Evolutionary conservation across 176 grass and related monocot species (phyloP), one percentile per base, ranked within the genome.

Genomic region (Coix lacrymajobi): DNA sequence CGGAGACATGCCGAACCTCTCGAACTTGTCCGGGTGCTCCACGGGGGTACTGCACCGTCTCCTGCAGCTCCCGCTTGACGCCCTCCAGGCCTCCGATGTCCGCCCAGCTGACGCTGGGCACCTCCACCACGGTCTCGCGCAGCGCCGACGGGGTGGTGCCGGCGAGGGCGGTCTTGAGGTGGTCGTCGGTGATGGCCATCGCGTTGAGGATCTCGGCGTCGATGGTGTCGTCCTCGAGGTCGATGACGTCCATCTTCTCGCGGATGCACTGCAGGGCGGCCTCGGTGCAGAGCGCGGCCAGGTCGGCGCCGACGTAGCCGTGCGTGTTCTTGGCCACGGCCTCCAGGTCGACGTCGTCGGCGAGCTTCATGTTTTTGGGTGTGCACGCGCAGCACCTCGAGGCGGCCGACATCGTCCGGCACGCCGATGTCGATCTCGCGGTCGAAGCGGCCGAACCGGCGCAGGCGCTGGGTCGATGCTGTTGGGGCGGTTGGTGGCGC

Each of bases 171-270:
- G 74, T 88, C 62, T 86, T 92, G n/a, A 92, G 84, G 62, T 95
- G 92, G 30, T 92, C 87, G 34, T 86, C 92, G 1, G 93, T 88
- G 24, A 95, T 79, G 19, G 79, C 82, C 89, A 92, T 86, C 7
- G 90, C 83, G n/a, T 88, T 92, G 20, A 94, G 81, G 15, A 94
- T 87, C 81, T 92, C 87, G 0, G 73, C 87, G 48, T 94, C 84
- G 34, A 92, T 92, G 0, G 87, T 71, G 16, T 94, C 89, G 19
- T 91, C 89, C 58, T 94, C 89, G 1, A 91, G 41, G 39, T 94
- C 92, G 13, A 94, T 94, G 4, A 94, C 73, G 51, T 94, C 87
- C 92, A 92, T 94, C 80, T 92, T 94, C 81, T 94, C 89, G 2
- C 92, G 22, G n/a, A 94, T 94, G 61, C 92, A 92, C 11, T 90